Percentiles rank a stretch among this genome's conserved stretches.
phyloP scores from a whole-genome alignment of 2,329 filamentous ascomycete genomes.

The Penicillium sp. region DNA sequence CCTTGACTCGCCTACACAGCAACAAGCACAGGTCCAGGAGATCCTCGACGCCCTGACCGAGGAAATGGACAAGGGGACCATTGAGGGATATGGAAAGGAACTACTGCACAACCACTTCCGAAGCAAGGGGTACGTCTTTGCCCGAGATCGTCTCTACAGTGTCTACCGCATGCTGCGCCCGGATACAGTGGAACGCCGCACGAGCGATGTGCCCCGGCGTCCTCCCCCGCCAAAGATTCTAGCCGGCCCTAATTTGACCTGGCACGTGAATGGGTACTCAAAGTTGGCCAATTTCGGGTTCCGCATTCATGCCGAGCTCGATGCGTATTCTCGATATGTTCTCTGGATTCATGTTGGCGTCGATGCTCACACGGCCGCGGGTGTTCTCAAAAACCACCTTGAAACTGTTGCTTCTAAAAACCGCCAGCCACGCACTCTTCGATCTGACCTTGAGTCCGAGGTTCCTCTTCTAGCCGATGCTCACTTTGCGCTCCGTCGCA shows the following conservation, averaged over 20 bases:
- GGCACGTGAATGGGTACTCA: slow-evolving; percentile 21
- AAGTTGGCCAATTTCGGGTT: slow-evolving; percentile 22
- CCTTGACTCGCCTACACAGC: slow-evolving; percentile 4
- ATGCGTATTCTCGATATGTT: slow-evolving; percentile 23
- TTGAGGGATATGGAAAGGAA: slow-evolving; percentile 14
- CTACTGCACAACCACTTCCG: slow-evolving; percentile 13
- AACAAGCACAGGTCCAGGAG: slow-evolving; percentile 9
- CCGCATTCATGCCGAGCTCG: slow-evolving; percentile 24
- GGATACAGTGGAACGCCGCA: slow-evolving; percentile 4
- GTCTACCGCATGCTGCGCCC: slow-evolving; percentile 10
- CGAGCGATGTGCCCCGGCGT: slow-evolving; percentile 8
- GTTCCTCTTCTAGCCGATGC: slow-evolving; percentile 9
- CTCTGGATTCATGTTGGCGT: slow-evolving; percentile 21
- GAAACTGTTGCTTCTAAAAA: slow-evolving; percentile 4
- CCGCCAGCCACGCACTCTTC: slow-evolving; percentile 11
- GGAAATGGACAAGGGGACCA: slow-evolving; percentile 11
- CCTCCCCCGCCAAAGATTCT: slow-evolving; percentile 12
- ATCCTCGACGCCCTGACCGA: slow-evolving; percentile 6
- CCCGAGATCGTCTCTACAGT: slow-evolving; percentile 16
- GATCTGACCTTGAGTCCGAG: slow-evolving; percentile 10
- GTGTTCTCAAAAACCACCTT: slow-evolving; percentile 20
- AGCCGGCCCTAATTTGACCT: slow-evolving; percentile 21
- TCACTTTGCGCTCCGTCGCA: slow-evolving; percentile 5
- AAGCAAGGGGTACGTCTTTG: slow-evolving; percentile 12
- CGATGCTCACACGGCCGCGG: slow-evolving; percentile 10